Base-by-base conservation (phyloP, 2,329 filamentous ascomycete genomes). In the Claviceps sp. region DNA sequence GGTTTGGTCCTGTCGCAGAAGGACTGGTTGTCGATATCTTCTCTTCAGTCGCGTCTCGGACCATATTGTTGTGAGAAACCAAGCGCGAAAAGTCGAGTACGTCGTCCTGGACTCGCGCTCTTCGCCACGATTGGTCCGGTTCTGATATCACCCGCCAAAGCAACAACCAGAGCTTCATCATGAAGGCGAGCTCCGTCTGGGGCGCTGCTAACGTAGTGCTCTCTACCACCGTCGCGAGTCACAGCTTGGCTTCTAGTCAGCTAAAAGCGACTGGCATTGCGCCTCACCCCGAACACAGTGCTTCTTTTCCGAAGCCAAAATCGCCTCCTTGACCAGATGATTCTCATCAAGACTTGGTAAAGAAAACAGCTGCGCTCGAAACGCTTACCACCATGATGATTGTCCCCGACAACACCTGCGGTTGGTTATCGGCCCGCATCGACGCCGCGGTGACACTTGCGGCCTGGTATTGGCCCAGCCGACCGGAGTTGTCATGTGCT, bases 321-420 rank as follows among this genome's bases (percentile, higher is more conserved):
- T 44, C 61, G 36, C 66, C 68, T 6, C 69, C 72, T 3, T 60
- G 55, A 13, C 50, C 66, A 29, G 59, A 61, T n/a, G 64, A 67
- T 17, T 57, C 69, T 13, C 60, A 56, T 4, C 13, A 17, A n/a
- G 22, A 11, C 34, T 22, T 53, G 20, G 44, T 45, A 34, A 36
- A 38, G 5, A 14, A 29, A 43, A 49, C 45, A 17, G 4, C 17
- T 5, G 20, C 36, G 16, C 34, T 23, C 4, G 16, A 29, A 17
- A 29, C 42, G 42, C 51, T 37, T 62, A 36, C 65, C 58, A 57
- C 64, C 62, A 52, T 60, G 62, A 47, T 50, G 54, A 59, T 72
- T 50, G 74, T 68, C 11, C 70, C 71, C 1, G 73, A 76, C 57
- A 73, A 74, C 54, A 75, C 71, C 0, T 78, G 75, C 53, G 75